Evolutionary conservation across 176 grass and related monocot genomes (phyloP).

Genomic region (Canna indica): DNA sequence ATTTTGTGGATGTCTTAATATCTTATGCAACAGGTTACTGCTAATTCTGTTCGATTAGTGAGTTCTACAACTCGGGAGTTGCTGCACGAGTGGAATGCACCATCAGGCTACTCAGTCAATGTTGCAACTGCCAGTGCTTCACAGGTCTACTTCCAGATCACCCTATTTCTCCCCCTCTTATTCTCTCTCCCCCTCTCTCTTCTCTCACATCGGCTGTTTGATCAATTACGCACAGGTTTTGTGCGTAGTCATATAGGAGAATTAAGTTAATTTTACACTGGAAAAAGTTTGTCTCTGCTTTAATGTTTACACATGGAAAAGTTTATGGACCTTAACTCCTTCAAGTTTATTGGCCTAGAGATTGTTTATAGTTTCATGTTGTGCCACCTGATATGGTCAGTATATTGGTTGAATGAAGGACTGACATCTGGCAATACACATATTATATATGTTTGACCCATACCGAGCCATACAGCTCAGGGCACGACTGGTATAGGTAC

Average conservation of each 20-base stretch:
- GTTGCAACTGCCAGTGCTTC: conserved; percentile 89
- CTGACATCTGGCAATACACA: no score
- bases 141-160: conserved; percentile 35
- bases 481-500: no score
- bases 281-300: not conserved
- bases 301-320: not conserved
- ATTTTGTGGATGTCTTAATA: not conserved
- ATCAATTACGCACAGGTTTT: no score
- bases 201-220: no score
- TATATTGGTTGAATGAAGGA: no score
- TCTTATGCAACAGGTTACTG: conserved; percentile 50
- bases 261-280: not conserved
- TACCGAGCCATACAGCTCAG: not conserved
- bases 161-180: not conserved
- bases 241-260: not conserved
- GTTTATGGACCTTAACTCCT: no score
- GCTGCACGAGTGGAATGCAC: conserved; percentile 89
- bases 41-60: conserved; percentile 69
- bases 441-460: no score
- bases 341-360: no score
- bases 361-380: no score
- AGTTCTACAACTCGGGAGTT: conserved; percentile 75
- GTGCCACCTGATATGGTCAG: no score
- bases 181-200: not conserved
- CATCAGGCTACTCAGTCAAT: conserved; percentile 71